Base-by-base conservation (phyloP, 2,329 filamentous ascomycete species). In the Xylariaceae sp. region DNA sequence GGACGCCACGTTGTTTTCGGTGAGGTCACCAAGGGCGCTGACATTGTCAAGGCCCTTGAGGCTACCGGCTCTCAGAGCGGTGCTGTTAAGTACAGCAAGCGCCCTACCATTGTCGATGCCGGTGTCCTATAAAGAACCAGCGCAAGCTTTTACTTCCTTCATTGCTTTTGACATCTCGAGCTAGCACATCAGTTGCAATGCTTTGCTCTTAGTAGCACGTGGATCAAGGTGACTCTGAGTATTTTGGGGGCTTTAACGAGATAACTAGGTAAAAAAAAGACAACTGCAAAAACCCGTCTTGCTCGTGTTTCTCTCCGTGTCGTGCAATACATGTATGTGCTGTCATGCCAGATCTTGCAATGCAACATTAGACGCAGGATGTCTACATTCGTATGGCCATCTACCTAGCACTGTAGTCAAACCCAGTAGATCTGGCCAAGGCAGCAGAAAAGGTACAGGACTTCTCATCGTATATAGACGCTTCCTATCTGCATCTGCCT, bases 1-100 rank as follows among this genome's bases (percentile, higher is more conserved):
- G 85, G 84, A 73, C 88, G 88, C 75, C 90, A 94, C 82, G 88
- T 92, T 76, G 89, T 92, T 73, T 92, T 92, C 78, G 90, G 90
- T 73, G 81, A 89, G 79, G 88, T 92, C 51, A 78, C 78, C 64
- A 61, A 74, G 1, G 63, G 74, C 0, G 67, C 84, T 74, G 70
- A 75, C 35, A 65, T 86, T 59, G 83, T 88, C 75, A 81, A 78
- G 77, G 78, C 82, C 61, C 72, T 88, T 48, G 85, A 88, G 80
- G 82, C 81, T 56, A 81, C 78, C 57, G 85, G 85, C 69, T 79
- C 77, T 61, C 70, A 76, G 65, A 79, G 73, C 70, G 85, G 85
- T 62, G 73, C 77, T 61, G 76, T 85, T 73, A 78, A 81, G 72
- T 83, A 82, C 75, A 67, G 65, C 71, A 81, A 81, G 74, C 80